These are phyloP conservation scores for Candida broadrunensis DNA, from an alignment of 805 yeast species.

Conservation along the genomic window DNA sequence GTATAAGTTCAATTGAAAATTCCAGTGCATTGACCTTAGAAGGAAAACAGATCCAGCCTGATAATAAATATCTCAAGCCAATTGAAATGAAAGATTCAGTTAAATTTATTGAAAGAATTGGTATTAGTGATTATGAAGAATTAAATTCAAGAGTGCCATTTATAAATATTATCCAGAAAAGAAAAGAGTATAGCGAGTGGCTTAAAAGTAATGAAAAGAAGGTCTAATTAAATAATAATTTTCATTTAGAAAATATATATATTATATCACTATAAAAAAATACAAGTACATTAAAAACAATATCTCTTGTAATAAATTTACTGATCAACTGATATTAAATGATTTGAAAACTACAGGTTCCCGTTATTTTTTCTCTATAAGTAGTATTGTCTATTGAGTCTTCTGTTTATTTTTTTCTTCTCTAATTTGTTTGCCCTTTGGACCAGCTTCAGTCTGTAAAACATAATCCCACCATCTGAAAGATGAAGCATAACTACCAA, in stretches of 20 bases:
- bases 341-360: too few relatives aligned
- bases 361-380: too few relatives aligned
- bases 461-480: conserved; percentile 58
- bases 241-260: too few relatives aligned
- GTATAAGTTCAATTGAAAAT: conserved; percentile 29
- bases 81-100: conserved; percentile 47
- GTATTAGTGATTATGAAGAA: conserved; percentile 44
- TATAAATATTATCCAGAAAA: conserved; percentile 44
- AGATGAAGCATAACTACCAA: conserved; percentile 56
- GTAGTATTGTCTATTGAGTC: conserved; percentile 7
- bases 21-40: conserved; percentile 16
- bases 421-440: conserved; percentile 47
- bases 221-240: not conserved
- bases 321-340: too few relatives aligned
- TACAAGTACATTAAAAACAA: too few relatives aligned
- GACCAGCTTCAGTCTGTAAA: conserved; percentile 56
- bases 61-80: conserved; percentile 39
- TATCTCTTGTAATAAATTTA: too few relatives aligned
- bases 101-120: conserved; percentile 44
- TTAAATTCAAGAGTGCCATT: conserved; percentile 52
- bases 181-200: conserved; percentile 44
- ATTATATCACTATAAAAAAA: too few relatives aligned
- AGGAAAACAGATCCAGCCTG: conserved; percentile 25
- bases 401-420: conserved; percentile 37
- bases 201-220: conserved; percentile 6